Conservation (phyloP, 1,284 basidiomycete genomes). For the Cryptococcus sp. region DNA sequence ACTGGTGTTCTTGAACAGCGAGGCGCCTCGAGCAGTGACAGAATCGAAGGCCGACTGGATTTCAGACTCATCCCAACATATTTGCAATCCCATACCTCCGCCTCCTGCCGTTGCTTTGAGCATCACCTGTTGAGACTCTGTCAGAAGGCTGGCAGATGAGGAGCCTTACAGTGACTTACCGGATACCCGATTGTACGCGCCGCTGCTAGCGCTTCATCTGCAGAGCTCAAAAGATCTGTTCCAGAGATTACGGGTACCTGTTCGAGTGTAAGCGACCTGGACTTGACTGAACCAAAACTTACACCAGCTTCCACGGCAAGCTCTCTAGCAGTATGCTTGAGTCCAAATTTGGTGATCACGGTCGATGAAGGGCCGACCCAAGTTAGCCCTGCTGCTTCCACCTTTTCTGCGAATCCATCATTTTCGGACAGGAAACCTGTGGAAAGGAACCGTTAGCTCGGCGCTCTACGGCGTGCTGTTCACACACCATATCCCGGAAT, state of each 20-base stretch:
- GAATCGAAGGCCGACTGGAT: conserved; percentile 32
- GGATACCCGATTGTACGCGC: conserved; percentile 61
- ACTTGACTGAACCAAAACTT: neutral
- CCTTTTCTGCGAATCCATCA: conserved; percentile 59
- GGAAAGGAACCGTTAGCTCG: neutral
- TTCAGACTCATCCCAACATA: conserved; percentile 59
- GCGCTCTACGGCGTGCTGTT: neutral
- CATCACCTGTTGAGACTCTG: conserved; percentile 28
- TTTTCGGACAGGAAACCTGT: conserved; percentile 66
- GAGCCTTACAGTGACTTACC: neutral
- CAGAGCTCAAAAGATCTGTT: conserved; percentile 56
- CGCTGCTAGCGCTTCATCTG: conserved; percentile 56
- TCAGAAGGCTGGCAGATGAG: neutral
- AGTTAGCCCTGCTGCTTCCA: conserved; percentile 59
- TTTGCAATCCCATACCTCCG: conserved; percentile 68
- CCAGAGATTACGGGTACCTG: conserved; percentile 62
- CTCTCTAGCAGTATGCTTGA: conserved; percentile 64
- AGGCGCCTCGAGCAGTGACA: conserved; percentile 47
- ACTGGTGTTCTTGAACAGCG: conserved; percentile 60
- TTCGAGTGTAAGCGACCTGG: too few species aligned
- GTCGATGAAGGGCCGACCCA: conserved; percentile 65
- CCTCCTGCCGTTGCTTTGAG: conserved; percentile 68
- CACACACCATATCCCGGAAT: conserved; percentile 35
- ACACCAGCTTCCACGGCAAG: conserved; percentile 58
- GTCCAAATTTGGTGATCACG: conserved; percentile 62